Conservation (phyloP, 306 rosid genomes). For the Castanopsis chinensis region DNA sequence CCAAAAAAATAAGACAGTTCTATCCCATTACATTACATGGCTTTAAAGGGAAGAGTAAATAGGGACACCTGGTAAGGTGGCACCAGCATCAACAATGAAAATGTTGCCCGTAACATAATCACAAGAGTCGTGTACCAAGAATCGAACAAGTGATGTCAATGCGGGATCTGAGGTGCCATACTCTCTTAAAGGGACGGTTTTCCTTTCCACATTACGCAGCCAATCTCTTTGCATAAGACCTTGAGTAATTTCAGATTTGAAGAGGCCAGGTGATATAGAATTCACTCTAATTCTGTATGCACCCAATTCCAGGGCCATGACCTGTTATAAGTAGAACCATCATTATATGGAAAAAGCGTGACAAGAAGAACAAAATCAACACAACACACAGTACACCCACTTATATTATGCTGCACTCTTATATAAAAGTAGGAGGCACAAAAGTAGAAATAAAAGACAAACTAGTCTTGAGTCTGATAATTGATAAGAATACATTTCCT, state of each 20-base stretch:
- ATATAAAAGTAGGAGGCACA: not conserved
- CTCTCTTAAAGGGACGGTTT: constrained; percentile 48
- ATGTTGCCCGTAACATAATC: constrained; percentile 56
- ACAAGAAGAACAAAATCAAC: too few relatives aligned
- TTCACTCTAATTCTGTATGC: constrained; percentile 69
- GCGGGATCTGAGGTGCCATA: constrained; percentile 70
- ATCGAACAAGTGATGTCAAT: constrained; percentile 65
- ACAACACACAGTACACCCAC: not conserved
- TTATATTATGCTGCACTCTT: not conserved
- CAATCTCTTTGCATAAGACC: constrained; percentile 58
- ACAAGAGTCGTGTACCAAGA: constrained; percentile 68
- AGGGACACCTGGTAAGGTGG: constrained; percentile 64
- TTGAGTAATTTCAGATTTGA: constrained; percentile 73
- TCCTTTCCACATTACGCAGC: constrained; percentile 49
- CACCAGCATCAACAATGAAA: constrained; percentile 63
- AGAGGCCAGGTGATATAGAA: constrained; percentile 68
- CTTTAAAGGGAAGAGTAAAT: constrained; percentile 64
- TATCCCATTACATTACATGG: too few relatives aligned
- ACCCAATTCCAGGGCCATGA: constrained; percentile 80
- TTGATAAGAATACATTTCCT: too few relatives aligned
- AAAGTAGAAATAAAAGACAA: not conserved
- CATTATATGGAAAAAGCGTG: too few relatives aligned
- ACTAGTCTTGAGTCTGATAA: not conserved
- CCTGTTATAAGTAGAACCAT: constrained; percentile 19
- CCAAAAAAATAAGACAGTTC: too few relatives aligned